phyloP scores from a whole-genome alignment of 441 rosid species.

The Jatropha multifida region DNA sequence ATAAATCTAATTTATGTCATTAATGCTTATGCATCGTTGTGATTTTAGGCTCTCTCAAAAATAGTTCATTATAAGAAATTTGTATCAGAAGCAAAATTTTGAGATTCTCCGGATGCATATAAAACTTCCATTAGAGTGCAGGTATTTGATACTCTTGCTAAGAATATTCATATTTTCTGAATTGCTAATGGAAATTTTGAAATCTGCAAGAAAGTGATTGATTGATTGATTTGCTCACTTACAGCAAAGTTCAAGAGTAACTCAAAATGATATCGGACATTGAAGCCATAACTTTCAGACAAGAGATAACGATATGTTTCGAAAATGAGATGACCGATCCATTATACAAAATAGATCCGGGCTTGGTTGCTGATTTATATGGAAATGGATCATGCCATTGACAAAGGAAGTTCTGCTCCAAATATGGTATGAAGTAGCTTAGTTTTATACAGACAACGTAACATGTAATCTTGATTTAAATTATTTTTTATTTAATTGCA shows the following conservation, averaged over 20 bases:
- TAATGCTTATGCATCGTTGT: slow-evolving; percentile 10
- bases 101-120: slow-evolving; percentile 59
- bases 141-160: slow-evolving; percentile 31
- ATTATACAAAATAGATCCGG: slow-evolving; percentile 70
- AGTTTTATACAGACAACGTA: too few species aligned
- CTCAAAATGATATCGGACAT: slow-evolving; percentile 71
- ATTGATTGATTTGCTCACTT: slow-evolving; percentile 74
- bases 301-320: slow-evolving; percentile 48
- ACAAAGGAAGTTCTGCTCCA: slow-evolving; percentile 71
- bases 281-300: slow-evolving; percentile 70
- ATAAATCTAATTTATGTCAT: neutral
- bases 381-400: slow-evolving; percentile 94
- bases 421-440: too few species aligned
- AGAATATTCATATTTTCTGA: neutral
- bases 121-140: slow-evolving; percentile 65
- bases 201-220: slow-evolving; percentile 51
- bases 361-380: slow-evolving; percentile 68
- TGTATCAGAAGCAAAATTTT: slow-evolving; percentile 92
- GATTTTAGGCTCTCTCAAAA: slow-evolving; percentile 75
- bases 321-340: slow-evolving; percentile 42
- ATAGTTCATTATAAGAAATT: slow-evolving; percentile 91
- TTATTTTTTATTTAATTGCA: too few species aligned
- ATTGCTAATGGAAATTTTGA: neutral
- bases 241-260: slow-evolving; percentile 61
- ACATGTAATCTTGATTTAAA: neutral